Conservation (phyloP, 345 rosid species). For the Ricinus communis region DNA sequence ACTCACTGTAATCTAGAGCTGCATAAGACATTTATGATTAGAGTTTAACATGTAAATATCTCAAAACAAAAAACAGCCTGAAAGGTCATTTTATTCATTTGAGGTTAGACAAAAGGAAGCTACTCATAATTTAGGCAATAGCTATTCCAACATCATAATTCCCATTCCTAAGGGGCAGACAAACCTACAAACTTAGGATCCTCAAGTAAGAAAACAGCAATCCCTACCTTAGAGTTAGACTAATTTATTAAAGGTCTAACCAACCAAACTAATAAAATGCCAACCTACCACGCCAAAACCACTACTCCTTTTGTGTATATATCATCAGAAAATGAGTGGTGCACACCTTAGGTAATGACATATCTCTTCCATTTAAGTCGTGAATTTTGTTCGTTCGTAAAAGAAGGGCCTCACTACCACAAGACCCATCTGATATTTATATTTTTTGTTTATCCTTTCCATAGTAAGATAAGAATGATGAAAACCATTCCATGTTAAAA, state of each 20-base stretch:
- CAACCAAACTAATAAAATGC: not conserved
- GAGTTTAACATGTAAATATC: no score
- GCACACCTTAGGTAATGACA: not conserved
- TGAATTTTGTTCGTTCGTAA: not conserved
- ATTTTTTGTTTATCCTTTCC: not conserved
- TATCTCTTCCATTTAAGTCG: not conserved
- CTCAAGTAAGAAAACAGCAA: not conserved
- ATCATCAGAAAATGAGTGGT: not conserved
- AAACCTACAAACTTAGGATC: not conserved
- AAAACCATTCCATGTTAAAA: constrained; percentile 10
- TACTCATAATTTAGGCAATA: no score
- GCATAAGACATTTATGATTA: no score
- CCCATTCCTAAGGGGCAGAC: not conserved
- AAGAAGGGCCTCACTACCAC: not conserved
- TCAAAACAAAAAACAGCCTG: no score
- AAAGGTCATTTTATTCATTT: no score
- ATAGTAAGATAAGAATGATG: not conserved
- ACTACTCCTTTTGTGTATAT: not conserved
- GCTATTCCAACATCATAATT: no score
- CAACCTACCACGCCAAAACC: not conserved
- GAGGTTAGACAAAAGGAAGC: no score
- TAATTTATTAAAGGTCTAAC: not conserved
- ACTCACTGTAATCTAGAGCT: no score
- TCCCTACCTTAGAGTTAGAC: not conserved
- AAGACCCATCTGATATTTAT: not conserved